These are phyloP conservation scores for Candida pseudofarinosa DNA, from an alignment of 805 yeast species.

Conservation along the genomic window DNA sequence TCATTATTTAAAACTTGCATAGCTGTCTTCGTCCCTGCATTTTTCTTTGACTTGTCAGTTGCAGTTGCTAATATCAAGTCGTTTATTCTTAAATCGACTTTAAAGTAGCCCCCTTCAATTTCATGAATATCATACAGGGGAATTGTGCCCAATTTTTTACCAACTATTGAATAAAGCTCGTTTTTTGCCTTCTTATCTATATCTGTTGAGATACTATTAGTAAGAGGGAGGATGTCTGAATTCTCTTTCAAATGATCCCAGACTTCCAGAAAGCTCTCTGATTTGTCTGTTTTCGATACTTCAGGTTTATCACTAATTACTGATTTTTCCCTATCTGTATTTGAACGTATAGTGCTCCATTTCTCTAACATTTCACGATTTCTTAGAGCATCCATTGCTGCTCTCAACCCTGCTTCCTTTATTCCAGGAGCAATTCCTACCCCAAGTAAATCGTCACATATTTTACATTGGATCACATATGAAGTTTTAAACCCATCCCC, in stretches of 20 bases:
- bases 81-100: constrained; percentile 27
- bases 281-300: not conserved
- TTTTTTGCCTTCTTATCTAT: constrained; percentile 36
- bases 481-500: constrained; percentile 48
- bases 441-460: constrained; percentile 66
- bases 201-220: constrained; percentile 14
- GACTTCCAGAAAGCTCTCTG: not conserved
- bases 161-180: constrained; percentile 35
- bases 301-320: constrained; percentile 8
- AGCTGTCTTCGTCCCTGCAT: constrained; percentile 40
- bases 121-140: constrained; percentile 31
- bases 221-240: constrained; percentile 21
- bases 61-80: constrained; percentile 28
- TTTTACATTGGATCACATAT: constrained; percentile 60
- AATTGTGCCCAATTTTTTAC: constrained; percentile 27
- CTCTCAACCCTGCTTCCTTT: constrained; percentile 77
- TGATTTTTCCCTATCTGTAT: constrained; percentile 16
- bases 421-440: constrained; percentile 64
- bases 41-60: constrained; percentile 33
- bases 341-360: constrained; percentile 50
- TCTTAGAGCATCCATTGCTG: constrained; percentile 76
- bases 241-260: not conserved
- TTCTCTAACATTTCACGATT: constrained; percentile 60
- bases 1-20: constrained; percentile 26
- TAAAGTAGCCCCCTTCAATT: constrained; percentile 19